Percentiles rank a stretch among this genome's conserved stretches.
These are phyloP conservation scores for Globisporangium nunn DNA, from an alignment of 352 stramenopile species.

Conservation along the genomic window DNA sequence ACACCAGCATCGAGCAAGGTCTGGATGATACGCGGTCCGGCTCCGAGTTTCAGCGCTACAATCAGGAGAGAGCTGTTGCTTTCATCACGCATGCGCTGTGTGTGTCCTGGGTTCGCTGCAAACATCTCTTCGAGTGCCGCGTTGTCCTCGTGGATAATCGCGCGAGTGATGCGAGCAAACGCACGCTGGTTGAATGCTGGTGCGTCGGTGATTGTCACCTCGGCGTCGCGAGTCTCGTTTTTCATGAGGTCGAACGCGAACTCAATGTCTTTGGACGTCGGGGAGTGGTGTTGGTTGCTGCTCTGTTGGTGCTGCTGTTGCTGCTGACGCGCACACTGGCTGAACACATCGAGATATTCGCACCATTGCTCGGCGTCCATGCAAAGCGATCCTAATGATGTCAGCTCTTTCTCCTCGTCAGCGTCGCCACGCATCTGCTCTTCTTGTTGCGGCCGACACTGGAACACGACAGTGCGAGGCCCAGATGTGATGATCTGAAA, in stretches of 20 bases:
- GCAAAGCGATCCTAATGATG: not conserved
- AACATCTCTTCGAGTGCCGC: constrained; percentile 17
- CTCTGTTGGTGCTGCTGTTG: constrained; percentile 9
- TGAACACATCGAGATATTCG: constrained; percentile 43
- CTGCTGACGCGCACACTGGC: constrained; percentile 26
- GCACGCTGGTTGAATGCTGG: constrained; percentile 2
- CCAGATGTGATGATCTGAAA: constrained; percentile 34
- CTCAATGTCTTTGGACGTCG: not conserved
- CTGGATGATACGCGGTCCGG: constrained; percentile 17
- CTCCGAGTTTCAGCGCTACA: constrained; percentile 31
- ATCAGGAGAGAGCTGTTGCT: constrained; percentile 52
- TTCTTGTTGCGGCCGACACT: constrained; percentile 20
- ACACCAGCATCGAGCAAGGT: constrained; percentile 26
- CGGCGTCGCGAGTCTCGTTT: too few species aligned
- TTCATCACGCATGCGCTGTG: constrained; percentile 16
- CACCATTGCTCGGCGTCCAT: constrained; percentile 34
- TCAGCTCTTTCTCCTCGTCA: constrained; percentile 2
- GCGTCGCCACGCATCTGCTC: not conserved
- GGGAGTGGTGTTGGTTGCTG: constrained; percentile 12
- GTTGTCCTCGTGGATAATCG: constrained; percentile 18
- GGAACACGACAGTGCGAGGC: constrained; percentile 34
- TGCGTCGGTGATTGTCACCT: not conserved
- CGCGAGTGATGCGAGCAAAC: constrained; percentile 20
- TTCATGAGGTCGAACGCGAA: not conserved
- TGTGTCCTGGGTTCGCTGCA: not conserved